phyloP scores from a whole-genome alignment of 192 early-diverging fungal species.

The Thamnidium elegans region DNA sequence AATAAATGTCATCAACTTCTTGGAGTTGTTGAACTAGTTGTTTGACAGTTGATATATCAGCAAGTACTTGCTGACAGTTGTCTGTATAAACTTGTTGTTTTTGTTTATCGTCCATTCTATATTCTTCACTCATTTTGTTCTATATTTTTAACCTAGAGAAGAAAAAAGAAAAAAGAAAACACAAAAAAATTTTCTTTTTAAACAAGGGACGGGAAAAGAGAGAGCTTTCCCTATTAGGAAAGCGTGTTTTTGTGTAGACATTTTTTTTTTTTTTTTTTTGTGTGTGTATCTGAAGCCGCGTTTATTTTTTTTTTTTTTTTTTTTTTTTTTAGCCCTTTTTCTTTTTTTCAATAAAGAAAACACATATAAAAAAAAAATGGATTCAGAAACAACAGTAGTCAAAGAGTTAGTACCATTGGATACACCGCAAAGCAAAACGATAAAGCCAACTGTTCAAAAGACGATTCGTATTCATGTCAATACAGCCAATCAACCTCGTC shows the following conservation, averaged over 20 bases:
- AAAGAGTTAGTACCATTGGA: no score
- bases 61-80: no score
- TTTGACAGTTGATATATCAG: no score
- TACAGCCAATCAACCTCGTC: neutral
- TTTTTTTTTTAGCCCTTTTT: neutral
- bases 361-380: neutral
- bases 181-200: neutral
- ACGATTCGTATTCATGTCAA: neutral
- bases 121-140: neutral
- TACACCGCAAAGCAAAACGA: neutral
- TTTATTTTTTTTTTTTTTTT: neutral
- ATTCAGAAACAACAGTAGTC: no score
- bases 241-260: neutral
- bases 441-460: neutral
- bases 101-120: no score
- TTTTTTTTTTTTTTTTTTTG: no score
- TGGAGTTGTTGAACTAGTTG: neutral
- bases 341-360: neutral
- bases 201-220: no score
- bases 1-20: neutral
- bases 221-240: no score
- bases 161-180: slow-evolving; percentile 1
- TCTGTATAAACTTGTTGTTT: no score
- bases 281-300: neutral
- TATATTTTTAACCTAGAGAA: neutral